Base-by-base conservation (phyloP, 495 filamentous ascomycete species). In the Polyplosphaeria fusca region DNA sequence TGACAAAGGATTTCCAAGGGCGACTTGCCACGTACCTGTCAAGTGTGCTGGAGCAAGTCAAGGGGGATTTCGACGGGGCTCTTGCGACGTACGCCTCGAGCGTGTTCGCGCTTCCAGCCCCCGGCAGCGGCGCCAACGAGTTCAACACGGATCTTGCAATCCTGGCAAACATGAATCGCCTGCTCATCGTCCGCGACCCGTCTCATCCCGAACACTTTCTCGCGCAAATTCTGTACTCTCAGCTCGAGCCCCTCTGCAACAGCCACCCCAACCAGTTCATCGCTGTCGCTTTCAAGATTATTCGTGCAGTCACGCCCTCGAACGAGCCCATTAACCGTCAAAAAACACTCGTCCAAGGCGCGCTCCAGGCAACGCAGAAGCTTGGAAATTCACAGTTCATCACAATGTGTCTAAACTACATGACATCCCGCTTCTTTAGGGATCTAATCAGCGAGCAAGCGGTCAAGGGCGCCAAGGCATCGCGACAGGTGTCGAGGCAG, bases 371-470 rank as follows among this genome's bases (percentile, higher is more conserved):
- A 2, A 79, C 84, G 26, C 80, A 81, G 4, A 64, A 71, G 7
- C 75, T 80, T 26, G 66, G 71, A 45, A 87, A 89, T 64, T 75
- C 71, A 43, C 92, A 93, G 49, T 85, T 90, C 52, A 78, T 89
- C 7, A 86, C 83, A 58, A 88, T 96, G 58, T 82, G 85, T 3
- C 77, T 99, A 37, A 89, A 81, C 58, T 82, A 94, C 61, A 91
- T 97, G 89, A 85, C 86, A 61, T 80, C 76, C 68, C 80, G 83
- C 41, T 90, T 97, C 69, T 97, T 96, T 74, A 78, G 82, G 23
- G 86, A 86, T 26, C 86, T 92, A 12, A 82, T 96, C 2, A 89
- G 88, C 30, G 89, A 90, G 52, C 92, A 97, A 71, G 87, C 92
- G 1, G 83, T 94, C 60, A 96, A 96, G 74, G 87, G 86, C 58